phyloP scores from a whole-genome alignment of 192 early-diverging fungal species.

The Podila minutissima region DNA sequence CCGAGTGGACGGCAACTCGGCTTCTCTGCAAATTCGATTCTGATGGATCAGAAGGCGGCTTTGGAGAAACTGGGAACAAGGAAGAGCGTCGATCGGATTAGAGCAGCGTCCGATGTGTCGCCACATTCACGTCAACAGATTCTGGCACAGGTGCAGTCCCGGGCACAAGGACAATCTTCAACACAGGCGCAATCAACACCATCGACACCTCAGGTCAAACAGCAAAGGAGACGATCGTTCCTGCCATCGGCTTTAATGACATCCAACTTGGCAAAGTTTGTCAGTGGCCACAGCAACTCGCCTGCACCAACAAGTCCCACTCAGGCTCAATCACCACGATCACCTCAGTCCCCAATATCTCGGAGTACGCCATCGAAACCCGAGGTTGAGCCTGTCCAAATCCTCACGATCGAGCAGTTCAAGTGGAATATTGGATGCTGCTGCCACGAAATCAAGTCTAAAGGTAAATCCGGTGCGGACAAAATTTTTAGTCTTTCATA shows the following conservation, averaged over 20 bases:
- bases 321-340: background rate
- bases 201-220: background rate
- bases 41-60: background rate
- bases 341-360: background rate
- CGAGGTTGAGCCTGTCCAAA: background rate
- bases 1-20: background rate
- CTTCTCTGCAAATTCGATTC: background rate
- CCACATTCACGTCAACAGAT: background rate
- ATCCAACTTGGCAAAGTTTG: slow-evolving; percentile 37
- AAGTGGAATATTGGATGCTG: slow-evolving; percentile 33
- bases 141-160: background rate
- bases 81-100: background rate
- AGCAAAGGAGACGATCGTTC: slow-evolving; percentile 31
- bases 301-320: background rate
- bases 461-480: slow-evolving; percentile 11
- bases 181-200: background rate
- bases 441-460: slow-evolving; percentile 34
- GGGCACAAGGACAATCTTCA: background rate
- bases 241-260: slow-evolving; percentile 32
- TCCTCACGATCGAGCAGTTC: slow-evolving; percentile 38
- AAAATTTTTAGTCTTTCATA: background rate
- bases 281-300: slow-evolving; percentile 10
- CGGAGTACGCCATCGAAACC: background rate
- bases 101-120: background rate
- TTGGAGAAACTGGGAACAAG: background rate